phyloP scores from a whole-genome alignment of 2,329 filamentous ascomycete species.

The Aureobasidium sp. region DNA sequence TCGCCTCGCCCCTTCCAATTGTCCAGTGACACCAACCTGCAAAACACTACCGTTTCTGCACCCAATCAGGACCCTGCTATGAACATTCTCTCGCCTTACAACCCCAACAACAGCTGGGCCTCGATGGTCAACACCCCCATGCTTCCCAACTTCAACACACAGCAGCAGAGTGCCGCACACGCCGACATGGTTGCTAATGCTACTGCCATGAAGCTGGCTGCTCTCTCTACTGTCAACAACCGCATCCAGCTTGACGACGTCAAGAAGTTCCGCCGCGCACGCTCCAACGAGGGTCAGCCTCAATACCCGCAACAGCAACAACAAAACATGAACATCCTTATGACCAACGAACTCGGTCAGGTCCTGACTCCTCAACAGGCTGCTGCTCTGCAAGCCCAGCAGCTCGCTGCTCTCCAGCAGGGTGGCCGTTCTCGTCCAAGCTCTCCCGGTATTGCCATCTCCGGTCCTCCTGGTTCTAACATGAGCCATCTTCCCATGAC shows the following conservation, averaged over 20 bases:
- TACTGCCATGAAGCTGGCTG: constrained; percentile 97
- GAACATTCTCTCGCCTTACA: constrained; percentile 76
- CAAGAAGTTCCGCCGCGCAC: constrained; percentile 85
- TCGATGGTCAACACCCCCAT: constrained; percentile 98
- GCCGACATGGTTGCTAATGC: constrained; percentile 98
- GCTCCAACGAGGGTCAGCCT: constrained; percentile 74
- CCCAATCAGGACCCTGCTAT: constrained; percentile 58
- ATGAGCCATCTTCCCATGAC: constrained; percentile 62
- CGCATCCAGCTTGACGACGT: constrained; percentile 94
- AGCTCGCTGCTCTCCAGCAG: constrained; percentile 75
- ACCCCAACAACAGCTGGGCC: constrained; percentile 87
- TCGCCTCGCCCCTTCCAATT: constrained; percentile 68
- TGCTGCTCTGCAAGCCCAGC: constrained; percentile 55
- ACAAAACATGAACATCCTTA: constrained; percentile 58
- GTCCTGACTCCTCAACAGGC: constrained; percentile 57
- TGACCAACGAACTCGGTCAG: constrained; percentile 92
- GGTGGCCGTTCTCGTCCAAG: constrained; percentile 71
- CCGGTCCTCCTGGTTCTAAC: constrained; percentile 49
- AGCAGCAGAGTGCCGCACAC: constrained; percentile 54
- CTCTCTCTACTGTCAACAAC: constrained; percentile 95
- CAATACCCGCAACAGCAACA: constrained; percentile 40
- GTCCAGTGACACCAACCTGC: constrained; percentile 60
- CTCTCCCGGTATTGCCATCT: constrained; percentile 81
- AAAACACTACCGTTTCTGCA: constrained; percentile 72
- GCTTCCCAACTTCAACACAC: constrained; percentile 68